Percentiles rank a stretch among this genome's conserved stretches.
Evolutionary conservation across 805 yeast species (phyloP).

Genomic region (Kodamaea hsintzibuensis): DNA sequence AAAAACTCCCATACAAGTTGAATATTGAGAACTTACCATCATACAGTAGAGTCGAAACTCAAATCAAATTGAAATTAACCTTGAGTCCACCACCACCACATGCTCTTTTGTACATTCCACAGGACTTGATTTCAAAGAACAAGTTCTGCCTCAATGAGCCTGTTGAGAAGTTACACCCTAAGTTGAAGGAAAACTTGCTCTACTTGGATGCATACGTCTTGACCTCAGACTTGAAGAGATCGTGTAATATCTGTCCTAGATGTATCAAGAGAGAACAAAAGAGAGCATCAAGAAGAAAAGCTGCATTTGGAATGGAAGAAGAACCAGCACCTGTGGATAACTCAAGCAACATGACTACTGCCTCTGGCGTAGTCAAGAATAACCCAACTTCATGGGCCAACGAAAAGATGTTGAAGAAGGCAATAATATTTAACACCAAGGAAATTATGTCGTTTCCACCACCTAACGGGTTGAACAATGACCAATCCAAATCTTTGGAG

Average conservation of each 20-base stretch:
- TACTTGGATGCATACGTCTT: conserved; percentile 81
- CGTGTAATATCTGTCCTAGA: conserved; percentile 79
- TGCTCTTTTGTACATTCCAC: conserved; percentile 73
- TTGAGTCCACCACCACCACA: conserved; percentile 79
- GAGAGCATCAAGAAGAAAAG: conserved; percentile 89
- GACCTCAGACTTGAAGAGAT: conserved; percentile 47
- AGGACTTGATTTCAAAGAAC: conserved; percentile 85
- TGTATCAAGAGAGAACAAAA: conserved; percentile 93
- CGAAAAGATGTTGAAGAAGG: conserved; percentile 71
- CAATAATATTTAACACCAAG: conserved; percentile 87
- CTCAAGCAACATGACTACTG: conserved; percentile 12
- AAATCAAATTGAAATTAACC: conserved; percentile 71
- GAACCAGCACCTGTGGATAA: conserved; percentile 12
- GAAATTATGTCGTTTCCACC: conserved; percentile 78
- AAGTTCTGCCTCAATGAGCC: conserved; percentile 66
- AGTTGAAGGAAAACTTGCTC: conserved; percentile 52
- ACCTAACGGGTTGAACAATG: conserved; percentile 44
- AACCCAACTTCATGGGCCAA: conserved; percentile 75
- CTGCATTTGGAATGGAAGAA: conserved; percentile 39
- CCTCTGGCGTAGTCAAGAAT: conserved; percentile 40
- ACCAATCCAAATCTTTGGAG: conserved; percentile 42
- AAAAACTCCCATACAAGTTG: conserved; percentile 48
- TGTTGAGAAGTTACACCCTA: conserved; percentile 43
- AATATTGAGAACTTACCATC: conserved; percentile 66
- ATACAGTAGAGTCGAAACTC: conserved; percentile 92